A percentile compares a stretch with the other conserved stretches of the same genome.
Evolutionary conservation across 1,284 basidiomycete genomes (phyloP).

Genomic region (Wallemia ichthyophaga): DNA sequence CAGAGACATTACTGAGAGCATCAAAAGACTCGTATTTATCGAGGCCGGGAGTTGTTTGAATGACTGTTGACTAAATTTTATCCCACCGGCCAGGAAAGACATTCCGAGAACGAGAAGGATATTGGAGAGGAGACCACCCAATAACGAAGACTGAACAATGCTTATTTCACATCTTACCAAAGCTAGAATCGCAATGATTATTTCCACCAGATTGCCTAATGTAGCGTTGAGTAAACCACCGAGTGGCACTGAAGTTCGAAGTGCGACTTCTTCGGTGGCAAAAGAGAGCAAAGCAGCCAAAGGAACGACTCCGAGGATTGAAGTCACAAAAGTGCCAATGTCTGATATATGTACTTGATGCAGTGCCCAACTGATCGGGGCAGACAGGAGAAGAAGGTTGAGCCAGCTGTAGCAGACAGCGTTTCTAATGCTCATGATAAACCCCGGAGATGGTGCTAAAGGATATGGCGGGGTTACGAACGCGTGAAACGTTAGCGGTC

Average conservation of each 20-base stretch:
- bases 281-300: constrained; percentile 20
- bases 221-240: constrained; percentile 20
- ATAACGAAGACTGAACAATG: constrained; percentile 34
- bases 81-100: constrained; percentile 38
- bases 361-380: constrained; percentile 35
- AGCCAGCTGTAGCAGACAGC: constrained; percentile 19
- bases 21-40: constrained; percentile 39
- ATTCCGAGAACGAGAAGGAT: constrained; percentile 48
- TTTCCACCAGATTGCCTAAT: constrained; percentile 21
- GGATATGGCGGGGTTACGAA: constrained; percentile 16
- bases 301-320: constrained; percentile 22
- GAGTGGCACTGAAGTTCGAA: constrained; percentile 19
- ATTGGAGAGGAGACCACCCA: constrained; percentile 17
- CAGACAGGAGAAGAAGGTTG: constrained; percentile 22
- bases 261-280: constrained; percentile 20
- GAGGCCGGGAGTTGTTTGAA: not conserved
- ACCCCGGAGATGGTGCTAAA: constrained; percentile 17
- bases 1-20: constrained; percentile 46
- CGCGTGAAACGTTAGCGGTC: constrained; percentile 9
- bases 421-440: constrained; percentile 16
- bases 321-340: constrained; percentile 35
- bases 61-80: constrained; percentile 24
- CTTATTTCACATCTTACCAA: constrained; percentile 44
- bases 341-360: constrained; percentile 28
- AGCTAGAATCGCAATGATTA: constrained; percentile 39